Percentiles rank a stretch among this genome's conserved stretches.
phyloP scores from a whole-genome alignment of 305 asterid species.

The Ilex paraguariensis region DNA sequence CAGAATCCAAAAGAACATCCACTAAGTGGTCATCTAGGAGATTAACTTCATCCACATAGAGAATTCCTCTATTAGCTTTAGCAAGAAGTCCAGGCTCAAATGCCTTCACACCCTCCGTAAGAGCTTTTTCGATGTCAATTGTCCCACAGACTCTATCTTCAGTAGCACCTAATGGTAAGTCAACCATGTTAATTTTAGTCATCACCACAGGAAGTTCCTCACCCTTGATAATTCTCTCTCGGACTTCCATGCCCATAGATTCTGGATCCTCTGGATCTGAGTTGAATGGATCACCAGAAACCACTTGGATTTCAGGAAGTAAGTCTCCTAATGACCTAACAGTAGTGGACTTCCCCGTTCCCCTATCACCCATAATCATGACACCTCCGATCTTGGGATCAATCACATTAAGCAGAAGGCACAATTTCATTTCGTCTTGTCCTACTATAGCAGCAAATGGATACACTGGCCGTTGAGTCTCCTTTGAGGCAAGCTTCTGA shows the following conservation, averaged over 20 bases:
- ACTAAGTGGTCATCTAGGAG: conserved; percentile 94
- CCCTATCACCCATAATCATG: conserved; percentile 98
- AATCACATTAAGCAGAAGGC: conserved; percentile 78
- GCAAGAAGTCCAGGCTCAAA: conserved; percentile 96
- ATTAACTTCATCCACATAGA: conserved; percentile 94
- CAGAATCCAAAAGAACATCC: conserved; percentile 84
- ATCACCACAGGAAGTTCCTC: conserved; percentile 43
- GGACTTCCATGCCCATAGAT: conserved; percentile 72
- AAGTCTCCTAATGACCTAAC: conserved; percentile 81
- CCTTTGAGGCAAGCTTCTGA: conserved; percentile 57
- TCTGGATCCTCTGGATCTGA: conserved; percentile 92
- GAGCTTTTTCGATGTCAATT: conserved; percentile 93
- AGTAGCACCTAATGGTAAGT: conserved; percentile 89
- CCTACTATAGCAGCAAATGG: conserved; percentile 99
- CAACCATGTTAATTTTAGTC: conserved; percentile 90
- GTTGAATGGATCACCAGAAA: conserved; percentile 78
- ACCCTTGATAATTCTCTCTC: conserved; percentile 48
- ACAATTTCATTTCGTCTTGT: conserved; percentile 94
- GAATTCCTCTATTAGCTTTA: conserved; percentile 89
- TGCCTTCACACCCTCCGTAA: conserved; percentile 92
- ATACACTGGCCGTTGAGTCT: conserved; percentile 86
- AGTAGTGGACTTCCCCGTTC: conserved; percentile 91
- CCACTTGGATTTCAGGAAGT: conserved; percentile 78
- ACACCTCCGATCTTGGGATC: conserved; percentile 98
- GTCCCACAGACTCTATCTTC: conserved; percentile 97